Base-by-base conservation (phyloP, 768 basidiomycete species). In the Termitomyces sp. region DNA sequence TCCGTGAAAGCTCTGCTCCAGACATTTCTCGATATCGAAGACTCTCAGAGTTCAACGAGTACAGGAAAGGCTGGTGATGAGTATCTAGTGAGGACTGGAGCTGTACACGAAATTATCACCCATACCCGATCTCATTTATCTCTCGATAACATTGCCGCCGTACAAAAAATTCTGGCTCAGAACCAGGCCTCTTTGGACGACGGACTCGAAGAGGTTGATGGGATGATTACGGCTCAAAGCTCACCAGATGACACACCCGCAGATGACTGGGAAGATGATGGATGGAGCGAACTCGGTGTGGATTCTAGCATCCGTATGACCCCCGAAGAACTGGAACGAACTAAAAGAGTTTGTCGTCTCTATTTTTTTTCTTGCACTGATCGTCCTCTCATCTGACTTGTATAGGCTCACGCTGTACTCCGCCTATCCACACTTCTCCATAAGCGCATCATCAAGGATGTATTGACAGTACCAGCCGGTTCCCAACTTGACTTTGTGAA, bases 271-370 rank as follows among this genome's bases (percentile, higher is more conserved):
- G 80, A 80, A 52, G 83, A 64, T 45, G 63, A 83, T 61, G 86
- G 84, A 4, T 88, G 87, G 87, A 79, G 79, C 52, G 87, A 88
- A 60, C 70, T 89, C 11, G 84, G 78, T 0, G 60, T 85, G 13
- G 74, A 68, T n/a, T 67, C 79, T 5, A 70, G 63, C n/a, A 67
- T 72, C 53, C 75, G 69, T 39, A 69, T 88, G 68, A 71, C 74
- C 33, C 57, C 64, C 1, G 65, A 64, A 29, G 89, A 91, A 63
- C 63, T 82, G n/a, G 73, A 75, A 23, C 77, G 83, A 41, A 70
- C 83, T 15, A 81, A 82, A 63, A 83, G 82, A 76, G 88, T 88
- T 16, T 66, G 50, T n/a, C n/a, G 15, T 36, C 5, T 23, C n/a
- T n/a, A n/a, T 27, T 62, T 50, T 13, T 50, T 36, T 36, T 12